Evolutionary conservation across 208 protist species (phyloP), one percentile per base, ranked within the genome.

Genomic region (Acanthamoeba triangularis): DNA sequence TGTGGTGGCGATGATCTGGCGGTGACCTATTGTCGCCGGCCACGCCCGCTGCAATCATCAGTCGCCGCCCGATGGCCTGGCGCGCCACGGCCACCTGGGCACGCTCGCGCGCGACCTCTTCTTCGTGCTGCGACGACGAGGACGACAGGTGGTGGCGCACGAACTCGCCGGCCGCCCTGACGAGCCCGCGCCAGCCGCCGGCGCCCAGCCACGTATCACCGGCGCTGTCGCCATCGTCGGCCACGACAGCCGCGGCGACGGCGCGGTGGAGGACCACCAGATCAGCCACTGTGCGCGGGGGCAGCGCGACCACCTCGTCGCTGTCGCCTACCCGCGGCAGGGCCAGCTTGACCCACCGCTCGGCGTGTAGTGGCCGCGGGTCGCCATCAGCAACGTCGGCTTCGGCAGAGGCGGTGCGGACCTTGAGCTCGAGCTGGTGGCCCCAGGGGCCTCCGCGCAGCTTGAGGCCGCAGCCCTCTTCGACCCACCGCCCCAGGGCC

Each of bases 351-450:
- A 80, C 72, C 72, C 72, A 80, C 33, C 72, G 18, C 72, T 80
- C 72, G 72, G 72, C 72, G 25, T 80, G 72, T 14, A 37, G 72
- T 3, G 3, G 2, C 18, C 2, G 69, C 10, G 25, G n/a, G 72
- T 47, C 37, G 37, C 2, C 25, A 0, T 4, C 25, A 11, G 14
- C 61, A 4, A 1, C 18, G 25, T 30, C 61, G 25, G 18, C 16
- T 13, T 44, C 72, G 30, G 16, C 35, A 16, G n/a, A 20, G 18
- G 72, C 72, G 18, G 72, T 80, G 72, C 72, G 72, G 2, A 80
- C 72, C 72, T 80, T 80, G 72, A 80, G 72, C 37, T 80, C 72
- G 33, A 80, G 72, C 72, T 80, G 72, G 72, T 47, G n/a, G 35
- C 72, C 72, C 35, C 37, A 80, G 37, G 30, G 35, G 72, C 72